Conservation (phyloP, 2,329 filamentous ascomycete species). For the Arachnopeziza araneosa region DNA sequence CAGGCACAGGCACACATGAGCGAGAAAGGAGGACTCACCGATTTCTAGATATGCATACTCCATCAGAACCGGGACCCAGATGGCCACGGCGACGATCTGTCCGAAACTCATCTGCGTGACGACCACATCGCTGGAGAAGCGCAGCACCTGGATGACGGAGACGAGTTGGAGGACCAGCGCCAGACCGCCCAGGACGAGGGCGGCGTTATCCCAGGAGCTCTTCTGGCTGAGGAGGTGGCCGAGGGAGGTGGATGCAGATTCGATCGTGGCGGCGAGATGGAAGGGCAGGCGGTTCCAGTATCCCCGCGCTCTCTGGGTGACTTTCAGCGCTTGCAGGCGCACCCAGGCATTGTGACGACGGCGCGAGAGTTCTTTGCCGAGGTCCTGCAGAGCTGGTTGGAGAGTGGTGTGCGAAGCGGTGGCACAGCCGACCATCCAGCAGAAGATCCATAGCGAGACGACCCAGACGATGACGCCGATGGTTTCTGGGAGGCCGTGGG, state of each 20-base stretch:
- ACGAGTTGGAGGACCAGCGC: not conserved
- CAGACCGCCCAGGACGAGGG: not conserved
- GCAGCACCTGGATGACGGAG: not conserved
- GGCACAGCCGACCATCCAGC: not conserved
- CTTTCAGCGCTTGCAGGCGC: no score
- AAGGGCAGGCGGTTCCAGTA: no score
- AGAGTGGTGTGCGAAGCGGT: no score
- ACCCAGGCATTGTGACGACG: no score
- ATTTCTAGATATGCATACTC: constrained; percentile 12
- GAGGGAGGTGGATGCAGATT: no score
- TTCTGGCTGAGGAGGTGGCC: no score
- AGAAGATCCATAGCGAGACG: not conserved
- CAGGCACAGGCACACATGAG: not conserved
- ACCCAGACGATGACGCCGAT: not conserved
- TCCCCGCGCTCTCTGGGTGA: no score
- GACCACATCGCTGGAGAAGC: constrained; percentile 4
- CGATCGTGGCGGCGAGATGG: no score
- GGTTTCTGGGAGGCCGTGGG: not conserved
- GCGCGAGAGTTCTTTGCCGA: no score
- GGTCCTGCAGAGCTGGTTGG: no score
- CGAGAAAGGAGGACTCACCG: constrained; percentile 1
- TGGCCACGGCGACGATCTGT: constrained; percentile 8
- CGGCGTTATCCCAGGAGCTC: not conserved
- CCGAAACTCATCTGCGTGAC: constrained; percentile 8
- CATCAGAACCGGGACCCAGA: constrained; percentile 8